These are phyloP conservation scores for Keqinozyma sinolaborantium DNA, from an alignment of 1,139 yeast species.

Conservation along the genomic window DNA sequence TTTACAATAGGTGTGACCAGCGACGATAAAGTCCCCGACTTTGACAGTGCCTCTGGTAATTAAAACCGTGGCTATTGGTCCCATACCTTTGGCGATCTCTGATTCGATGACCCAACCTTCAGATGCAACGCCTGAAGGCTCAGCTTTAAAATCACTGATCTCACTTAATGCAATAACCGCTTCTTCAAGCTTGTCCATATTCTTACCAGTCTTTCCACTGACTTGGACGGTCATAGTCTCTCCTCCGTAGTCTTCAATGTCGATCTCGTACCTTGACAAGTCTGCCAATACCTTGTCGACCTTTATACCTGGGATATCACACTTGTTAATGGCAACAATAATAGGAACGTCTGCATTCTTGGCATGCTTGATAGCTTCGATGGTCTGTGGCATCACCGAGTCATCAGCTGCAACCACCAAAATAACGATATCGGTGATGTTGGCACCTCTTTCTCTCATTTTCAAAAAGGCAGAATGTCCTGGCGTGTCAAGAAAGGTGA, in stretches of 20 bases:
- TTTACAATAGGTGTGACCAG: slow-evolving; percentile 85
- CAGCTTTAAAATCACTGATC: slow-evolving; percentile 73
- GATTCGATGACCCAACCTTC: slow-evolving; percentile 95
- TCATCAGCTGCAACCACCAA: slow-evolving; percentile 98
- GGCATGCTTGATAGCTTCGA: slow-evolving; percentile 93
- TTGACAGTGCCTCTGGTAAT: slow-evolving; percentile 76
- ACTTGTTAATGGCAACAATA: slow-evolving; percentile 89
- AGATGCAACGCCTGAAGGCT: slow-evolving; percentile 45
- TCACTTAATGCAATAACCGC: slow-evolving; percentile 85
- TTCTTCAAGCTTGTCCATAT: slow-evolving; percentile 87
- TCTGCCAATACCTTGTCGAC: slow-evolving; percentile 74
- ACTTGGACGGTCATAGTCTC: slow-evolving; percentile 88
- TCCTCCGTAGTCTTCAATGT: slow-evolving; percentile 92
- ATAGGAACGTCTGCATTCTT: slow-evolving; percentile 80
- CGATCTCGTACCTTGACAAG: slow-evolving; percentile 72
- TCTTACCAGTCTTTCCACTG: slow-evolving; percentile 78
- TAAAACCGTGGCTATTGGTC: slow-evolving; percentile 81
- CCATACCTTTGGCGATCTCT: slow-evolving; percentile 77
- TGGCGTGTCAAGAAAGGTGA: slow-evolving; percentile 94
- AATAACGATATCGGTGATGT: slow-evolving; percentile 86
- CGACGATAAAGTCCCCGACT: slow-evolving; percentile 69
- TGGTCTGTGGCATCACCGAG: slow-evolving; percentile 96
- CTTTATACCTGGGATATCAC: slow-evolving; percentile 77
- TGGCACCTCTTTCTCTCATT: slow-evolving; percentile 97
- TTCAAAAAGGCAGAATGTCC: slow-evolving; percentile 97